Conservation (phyloP, 2,329 filamentous ascomycete species). For the Coniochaeta hoffmannii region DNA sequence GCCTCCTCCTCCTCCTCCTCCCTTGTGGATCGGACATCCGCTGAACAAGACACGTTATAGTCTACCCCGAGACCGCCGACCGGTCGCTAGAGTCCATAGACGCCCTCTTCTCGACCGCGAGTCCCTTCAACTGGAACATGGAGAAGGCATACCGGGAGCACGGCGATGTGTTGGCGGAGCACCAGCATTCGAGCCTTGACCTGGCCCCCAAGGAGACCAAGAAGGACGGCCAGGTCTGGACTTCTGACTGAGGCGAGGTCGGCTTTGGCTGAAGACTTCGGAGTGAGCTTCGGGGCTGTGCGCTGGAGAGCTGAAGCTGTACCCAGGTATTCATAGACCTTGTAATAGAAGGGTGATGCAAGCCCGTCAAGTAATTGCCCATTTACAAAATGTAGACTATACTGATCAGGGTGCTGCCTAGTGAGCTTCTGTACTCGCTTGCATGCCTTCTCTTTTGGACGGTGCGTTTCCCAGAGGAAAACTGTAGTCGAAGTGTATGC, state of each 20-base stretch:
- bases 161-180: conserved; percentile 34
- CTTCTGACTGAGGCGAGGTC: not conserved
- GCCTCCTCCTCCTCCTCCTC: conserved; percentile 4
- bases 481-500: no score
- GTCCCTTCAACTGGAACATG: conserved; percentile 37
- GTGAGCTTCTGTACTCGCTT: no score
- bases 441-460: no score
- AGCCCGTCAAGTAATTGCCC: no score
- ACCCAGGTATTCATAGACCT: no score
- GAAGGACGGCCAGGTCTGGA: not conserved
- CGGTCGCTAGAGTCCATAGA: conserved; percentile 45
- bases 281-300: no score
- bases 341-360: no score
- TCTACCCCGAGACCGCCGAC: conserved; percentile 34
- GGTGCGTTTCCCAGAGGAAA: no score
- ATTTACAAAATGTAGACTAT: no score
- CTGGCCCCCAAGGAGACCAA: not conserved
- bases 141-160: conserved; percentile 28
- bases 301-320: no score
- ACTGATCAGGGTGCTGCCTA: no score
- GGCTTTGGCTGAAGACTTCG: no score
- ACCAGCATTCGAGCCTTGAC: not conserved
- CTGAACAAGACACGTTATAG: conserved; percentile 17
- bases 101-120: conserved; percentile 37
- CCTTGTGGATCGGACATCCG: not conserved